These are phyloP conservation scores for Gamsiella multidivaricata DNA, from an alignment of 192 early-diverging fungal species.

Conservation along the genomic window DNA sequence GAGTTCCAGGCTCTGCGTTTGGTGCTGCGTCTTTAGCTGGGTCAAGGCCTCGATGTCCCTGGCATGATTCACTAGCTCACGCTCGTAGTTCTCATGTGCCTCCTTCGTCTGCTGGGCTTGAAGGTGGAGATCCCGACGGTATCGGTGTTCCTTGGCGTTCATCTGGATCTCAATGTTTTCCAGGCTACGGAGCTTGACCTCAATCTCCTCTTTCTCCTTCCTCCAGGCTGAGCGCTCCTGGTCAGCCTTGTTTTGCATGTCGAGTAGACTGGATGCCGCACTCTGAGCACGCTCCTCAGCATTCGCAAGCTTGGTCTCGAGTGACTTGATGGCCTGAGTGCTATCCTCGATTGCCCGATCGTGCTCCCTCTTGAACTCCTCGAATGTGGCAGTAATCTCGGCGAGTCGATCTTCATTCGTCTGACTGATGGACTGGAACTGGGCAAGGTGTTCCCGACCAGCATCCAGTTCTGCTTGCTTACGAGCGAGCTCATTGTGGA, in stretches of 20 bases:
- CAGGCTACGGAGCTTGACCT: conserved; percentile 44
- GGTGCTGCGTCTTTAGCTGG: conserved; percentile 34
- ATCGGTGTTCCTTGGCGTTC: conserved; percentile 55
- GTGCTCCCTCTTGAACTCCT: conserved; percentile 70
- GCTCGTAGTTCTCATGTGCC: conserved; percentile 75
- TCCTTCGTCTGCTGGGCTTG: conserved; percentile 61
- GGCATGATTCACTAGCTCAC: conserved; percentile 74
- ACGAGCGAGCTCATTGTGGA: conserved; percentile 60
- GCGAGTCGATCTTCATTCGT: conserved; percentile 71
- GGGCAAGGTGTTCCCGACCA: conserved; percentile 59
- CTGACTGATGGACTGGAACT: conserved; percentile 68
- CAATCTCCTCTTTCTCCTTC: conserved; percentile 42
- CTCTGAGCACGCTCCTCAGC: conserved; percentile 43
- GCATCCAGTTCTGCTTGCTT: conserved; percentile 66
- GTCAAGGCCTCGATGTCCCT: conserved; percentile 61
- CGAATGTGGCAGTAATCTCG: conserved; percentile 74
- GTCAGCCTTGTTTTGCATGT: conserved; percentile 61
- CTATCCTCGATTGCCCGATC: conserved; percentile 51
- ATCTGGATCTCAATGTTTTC: conserved; percentile 32
- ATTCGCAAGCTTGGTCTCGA: conserved; percentile 42
- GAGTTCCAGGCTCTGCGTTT: conserved; percentile 42
- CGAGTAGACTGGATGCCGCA: conserved; percentile 36
- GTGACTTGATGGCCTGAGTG: conserved; percentile 26
- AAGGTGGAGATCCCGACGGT: conserved; percentile 62
- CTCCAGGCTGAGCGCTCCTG: conserved; percentile 53